Evolutionary conservation across 331 rosid species (phyloP).

Genomic region (Telfairia occidentalis): DNA sequence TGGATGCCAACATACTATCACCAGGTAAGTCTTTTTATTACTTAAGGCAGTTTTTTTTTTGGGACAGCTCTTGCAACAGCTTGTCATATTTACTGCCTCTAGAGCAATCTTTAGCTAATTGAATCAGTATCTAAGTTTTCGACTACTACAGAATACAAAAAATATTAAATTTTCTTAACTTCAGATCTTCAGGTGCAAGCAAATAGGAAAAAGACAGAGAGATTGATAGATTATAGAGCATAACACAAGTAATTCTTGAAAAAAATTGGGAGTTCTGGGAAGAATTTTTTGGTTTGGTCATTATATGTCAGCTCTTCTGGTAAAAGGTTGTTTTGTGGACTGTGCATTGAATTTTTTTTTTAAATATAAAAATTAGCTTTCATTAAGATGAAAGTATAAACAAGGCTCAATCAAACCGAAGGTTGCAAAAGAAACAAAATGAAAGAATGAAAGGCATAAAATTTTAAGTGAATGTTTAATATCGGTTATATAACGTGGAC

Average conservation of each 20-base stretch:
- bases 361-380: background rate
- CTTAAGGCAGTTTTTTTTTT: too few relatives aligned
- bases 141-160: background rate
- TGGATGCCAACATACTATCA: slow-evolving; percentile 99
- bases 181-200: background rate
- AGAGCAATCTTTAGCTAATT: background rate
- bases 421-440: background rate
- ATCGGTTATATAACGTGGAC: too few relatives aligned
- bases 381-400: background rate
- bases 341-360: background rate
- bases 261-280: background rate
- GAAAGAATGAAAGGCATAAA: background rate
- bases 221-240: background rate
- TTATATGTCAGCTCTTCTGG: background rate
- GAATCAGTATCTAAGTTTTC: background rate
- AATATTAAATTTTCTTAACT: background rate
- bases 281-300: background rate
- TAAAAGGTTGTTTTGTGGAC: background rate
- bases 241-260: background rate
- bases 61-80: background rate
- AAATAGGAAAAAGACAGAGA: background rate
- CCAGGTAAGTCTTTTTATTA: slow-evolving; percentile 47
- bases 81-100: background rate
- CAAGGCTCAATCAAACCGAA: background rate
- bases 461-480: background rate